Percentiles rank a stretch among this genome's conserved stretches.
Conservation (phyloP, 2,329 filamentous ascomycete species). For the Pleoardoris graminearum region DNA sequence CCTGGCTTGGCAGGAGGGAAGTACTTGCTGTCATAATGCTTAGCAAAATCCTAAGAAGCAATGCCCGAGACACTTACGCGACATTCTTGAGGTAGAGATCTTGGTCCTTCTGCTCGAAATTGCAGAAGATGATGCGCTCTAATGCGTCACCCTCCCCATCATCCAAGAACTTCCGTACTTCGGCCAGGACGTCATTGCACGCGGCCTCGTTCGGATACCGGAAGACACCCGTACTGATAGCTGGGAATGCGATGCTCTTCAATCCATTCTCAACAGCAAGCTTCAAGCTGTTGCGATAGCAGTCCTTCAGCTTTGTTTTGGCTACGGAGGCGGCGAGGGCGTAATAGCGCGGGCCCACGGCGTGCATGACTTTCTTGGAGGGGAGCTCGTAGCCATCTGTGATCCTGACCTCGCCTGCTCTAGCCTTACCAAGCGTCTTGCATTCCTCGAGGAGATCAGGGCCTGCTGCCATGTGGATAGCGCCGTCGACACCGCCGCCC, state of each 20-base stretch:
- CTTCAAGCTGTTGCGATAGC: slow-evolving; percentile 73
- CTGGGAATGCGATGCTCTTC: slow-evolving; percentile 77
- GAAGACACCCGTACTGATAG: slow-evolving; percentile 86
- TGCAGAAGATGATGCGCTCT: slow-evolving; percentile 80
- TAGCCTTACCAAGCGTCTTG: slow-evolving; percentile 69
- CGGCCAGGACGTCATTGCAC: slow-evolving; percentile 69
- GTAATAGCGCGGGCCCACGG: slow-evolving; percentile 81
- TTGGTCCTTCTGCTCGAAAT: slow-evolving; percentile 78
- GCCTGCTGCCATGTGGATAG: slow-evolving; percentile 85
- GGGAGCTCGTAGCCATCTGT: slow-evolving; percentile 78
- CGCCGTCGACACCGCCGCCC: slow-evolving; percentile 78
- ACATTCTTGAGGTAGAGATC: slow-evolving; percentile 69
- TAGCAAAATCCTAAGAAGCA: slow-evolving; percentile 1
- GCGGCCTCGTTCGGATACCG: slow-evolving; percentile 79
- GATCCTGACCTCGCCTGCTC: slow-evolving; percentile 80
- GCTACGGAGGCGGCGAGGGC: slow-evolving; percentile 46
- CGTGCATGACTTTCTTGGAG: slow-evolving; percentile 79
- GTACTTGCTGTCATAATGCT: slow-evolving; percentile 29
- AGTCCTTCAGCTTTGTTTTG: slow-evolving; percentile 54
- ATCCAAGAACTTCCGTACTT: slow-evolving; percentile 60
- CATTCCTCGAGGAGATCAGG: slow-evolving; percentile 71
- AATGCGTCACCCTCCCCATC: slow-evolving; percentile 55
- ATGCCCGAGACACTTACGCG: slow-evolving; percentile 64
- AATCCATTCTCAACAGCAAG: slow-evolving; percentile 70
- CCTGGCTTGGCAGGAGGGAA: slow-evolving; percentile 33